Base-by-base conservation (phyloP, 192 early-diverging fungal species). In the Backusella parvicylindrica region DNA sequence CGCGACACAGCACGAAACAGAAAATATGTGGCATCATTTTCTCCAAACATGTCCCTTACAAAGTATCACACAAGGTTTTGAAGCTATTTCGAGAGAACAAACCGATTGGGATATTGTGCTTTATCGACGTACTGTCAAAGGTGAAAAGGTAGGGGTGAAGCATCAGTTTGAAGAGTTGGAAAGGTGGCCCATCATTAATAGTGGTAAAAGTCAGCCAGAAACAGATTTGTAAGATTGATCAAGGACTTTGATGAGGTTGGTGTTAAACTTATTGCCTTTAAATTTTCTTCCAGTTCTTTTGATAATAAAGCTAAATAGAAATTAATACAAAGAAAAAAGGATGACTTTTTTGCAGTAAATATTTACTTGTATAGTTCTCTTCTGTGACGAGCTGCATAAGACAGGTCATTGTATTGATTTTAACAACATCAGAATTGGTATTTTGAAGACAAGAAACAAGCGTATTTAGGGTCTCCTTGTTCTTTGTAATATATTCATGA, bases 91-190 rank as follows among this genome's bases (percentile, higher is more conserved):
- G 5, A 8, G 15, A 3, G 36, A 36, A 32, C 26, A 26, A 50
- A 9, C 2, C 5, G 26, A 65, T 49, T 75, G 73, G 73, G 23
- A 75, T 40, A 68, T 75, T 37, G 73, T 68, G 23, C 23, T 75
- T 0, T 75, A 75, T 50, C n/a, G 56, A 21, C 31, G 73, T 31
- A 43, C 41, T 3, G 1, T 33, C 6, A 75, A 68, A 49, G 73
- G 73, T 21, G 13, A 23, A 16, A 12, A 16, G 2, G 47, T 75
- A 16, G 66, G 66, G 1, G 64, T 68, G 23, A 23, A 15, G 32
- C 73, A 75, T 75, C 5, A 16, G 23, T 75, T 75, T 33, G 28
- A 35, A 36, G 73, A 75, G 36, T 16, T 70, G 37, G 68, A 6
- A 1, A 70, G 68, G 0, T 70, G 40, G 38, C 40, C 37, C 3